A percentile compares a stretch with the other conserved stretches of the same genome.
These are phyloP conservation scores for Zygoascus flipseniorum DNA, from an alignment of 805 yeast species.

Conservation along the genomic window DNA sequence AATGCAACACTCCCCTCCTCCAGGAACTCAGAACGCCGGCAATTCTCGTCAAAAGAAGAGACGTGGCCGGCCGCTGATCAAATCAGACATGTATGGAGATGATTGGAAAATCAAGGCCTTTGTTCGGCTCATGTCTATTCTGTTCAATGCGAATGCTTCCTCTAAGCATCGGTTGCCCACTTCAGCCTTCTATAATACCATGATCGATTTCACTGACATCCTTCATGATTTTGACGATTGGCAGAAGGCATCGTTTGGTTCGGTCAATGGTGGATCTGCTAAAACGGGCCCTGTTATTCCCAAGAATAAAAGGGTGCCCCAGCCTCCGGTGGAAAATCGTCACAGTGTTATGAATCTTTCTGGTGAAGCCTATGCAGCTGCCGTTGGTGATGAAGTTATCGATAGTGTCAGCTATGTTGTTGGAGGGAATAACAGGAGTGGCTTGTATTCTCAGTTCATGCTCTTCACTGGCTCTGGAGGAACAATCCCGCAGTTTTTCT, in stretches of 20 bases:
- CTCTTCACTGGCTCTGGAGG: neutral
- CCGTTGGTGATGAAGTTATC: conserved; percentile 2
- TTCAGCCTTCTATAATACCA: conserved; percentile 61
- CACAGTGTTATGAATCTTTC: neutral
- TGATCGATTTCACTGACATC: conserved; percentile 72
- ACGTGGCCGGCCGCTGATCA: conserved; percentile 8
- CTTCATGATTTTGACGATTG: conserved; percentile 77
- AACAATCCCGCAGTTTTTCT: conserved; percentile 29
- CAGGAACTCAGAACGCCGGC: neutral
- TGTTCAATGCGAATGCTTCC: conserved; percentile 43
- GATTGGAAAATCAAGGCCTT: conserved; percentile 79
- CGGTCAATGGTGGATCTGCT: neutral
- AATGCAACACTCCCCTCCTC: neutral
- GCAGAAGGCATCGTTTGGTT: conserved; percentile 36
- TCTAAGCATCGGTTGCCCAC: conserved; percentile 28
- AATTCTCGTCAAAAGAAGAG: conserved; percentile 1
- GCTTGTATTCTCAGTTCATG: neutral
- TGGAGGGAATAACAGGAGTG: neutral
- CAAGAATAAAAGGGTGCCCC: neutral
- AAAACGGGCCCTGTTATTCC: neutral
- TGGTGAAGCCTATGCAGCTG: conserved; percentile 1
- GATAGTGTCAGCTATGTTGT: conserved; percentile 4
- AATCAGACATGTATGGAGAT: conserved; percentile 53
- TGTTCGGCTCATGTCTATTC: conserved; percentile 46
- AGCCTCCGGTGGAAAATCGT: neutral